Evolutionary conservation across 148 eudicot species (phyloP), one percentile per base, ranked within the genome.

Genomic region (Vaccinium myrtillus): DNA sequence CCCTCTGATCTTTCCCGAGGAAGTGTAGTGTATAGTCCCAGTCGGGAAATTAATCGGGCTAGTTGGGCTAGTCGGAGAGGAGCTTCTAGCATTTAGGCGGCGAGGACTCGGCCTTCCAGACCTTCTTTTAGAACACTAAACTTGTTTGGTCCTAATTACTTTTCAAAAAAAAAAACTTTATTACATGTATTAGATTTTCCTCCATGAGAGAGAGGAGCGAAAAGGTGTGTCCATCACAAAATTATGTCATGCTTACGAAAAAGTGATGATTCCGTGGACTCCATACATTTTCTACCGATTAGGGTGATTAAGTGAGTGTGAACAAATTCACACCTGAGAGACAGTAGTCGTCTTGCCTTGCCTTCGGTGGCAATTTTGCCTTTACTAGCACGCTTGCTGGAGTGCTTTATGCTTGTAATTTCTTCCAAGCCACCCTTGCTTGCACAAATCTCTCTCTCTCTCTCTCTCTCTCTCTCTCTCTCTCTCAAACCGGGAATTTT

Each of bases 381-480:
- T 4, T 14, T 30, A 0, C 74, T 76, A n/a, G 14, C 79, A 51
- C 36, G 55, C 59, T 12, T 77, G 32, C 50, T 51, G 7, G 61
- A 36, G 32, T 77, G 59, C 79, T 77, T 23, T 14, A 19, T 51
- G 36, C 50, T 77, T 77, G 36, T 36, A 77, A 14, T 77, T 77
- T 51, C 39, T 77, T 77, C 59, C 13, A 78, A 78, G 65, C 30
- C 67, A 79, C 82, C 82, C 69, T 58, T 30, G 50, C 69, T 58
- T 30, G 50, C 46, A 43, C 8, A 16, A 36, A 39, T 73, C 77
- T 36, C 48, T 32, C 43, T 32, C 7, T 71, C 18, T n/a, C n/a
- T n/a, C n/a, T n/a, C n/a, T n/a, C n/a, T 51, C 39, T 53, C 10
- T 27, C 59, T 23, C 56, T 46, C 53, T 21, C 51, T 43, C 25